Evolutionary conservation across 805 yeast species (phyloP), one percentile per base, ranked within the genome.

Genomic region (Starmera quercuum): DNA sequence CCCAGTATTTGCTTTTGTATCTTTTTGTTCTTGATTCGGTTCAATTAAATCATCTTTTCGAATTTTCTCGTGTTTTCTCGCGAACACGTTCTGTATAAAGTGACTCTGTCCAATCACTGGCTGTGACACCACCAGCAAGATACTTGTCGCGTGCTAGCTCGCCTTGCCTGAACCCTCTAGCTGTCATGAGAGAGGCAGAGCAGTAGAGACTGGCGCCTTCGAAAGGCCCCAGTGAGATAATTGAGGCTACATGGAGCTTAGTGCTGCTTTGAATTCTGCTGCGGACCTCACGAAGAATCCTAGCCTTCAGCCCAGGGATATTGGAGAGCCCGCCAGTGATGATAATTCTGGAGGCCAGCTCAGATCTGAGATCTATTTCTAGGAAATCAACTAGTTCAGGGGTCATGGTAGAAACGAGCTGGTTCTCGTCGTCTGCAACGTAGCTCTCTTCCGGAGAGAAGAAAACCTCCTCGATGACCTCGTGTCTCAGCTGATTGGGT

Each of bases 161-260:
- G 7, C 14, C 28, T 23, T 18, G 20, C 7, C 13, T 31, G 12
- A 20, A 20, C n/a, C 7, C 16, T 18, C 28, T 23, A 18, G 45
- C 31, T 5, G 49, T 31, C 49, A 41, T 39, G 4, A 44, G 30
- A 1, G 47, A 29, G 1, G 53, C 45, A 14, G 54, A 44, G 18
- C 50, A 39, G 26, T 47, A 51, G 2, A 51, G 32, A 29, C 56
- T 50, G 3, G 53, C 43, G 6, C 56, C 56, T 23, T 41, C 36
- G 53, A 53, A 51, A 2, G 54, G 29, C 1, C 53, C 54, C 20
- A 49, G 26, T 1, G 47, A 26, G 8, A 31, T 32, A 2, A 51
- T 42, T 1, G 37, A 31, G 7, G 20, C 34, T 10, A 26, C 32
- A 1, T 31, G 18, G 2, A 18, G 13, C 10, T 12, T 10, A 5